Conservation (phyloP, 2,329 filamentous ascomycete species). For the Stylonectria norvegica region DNA sequence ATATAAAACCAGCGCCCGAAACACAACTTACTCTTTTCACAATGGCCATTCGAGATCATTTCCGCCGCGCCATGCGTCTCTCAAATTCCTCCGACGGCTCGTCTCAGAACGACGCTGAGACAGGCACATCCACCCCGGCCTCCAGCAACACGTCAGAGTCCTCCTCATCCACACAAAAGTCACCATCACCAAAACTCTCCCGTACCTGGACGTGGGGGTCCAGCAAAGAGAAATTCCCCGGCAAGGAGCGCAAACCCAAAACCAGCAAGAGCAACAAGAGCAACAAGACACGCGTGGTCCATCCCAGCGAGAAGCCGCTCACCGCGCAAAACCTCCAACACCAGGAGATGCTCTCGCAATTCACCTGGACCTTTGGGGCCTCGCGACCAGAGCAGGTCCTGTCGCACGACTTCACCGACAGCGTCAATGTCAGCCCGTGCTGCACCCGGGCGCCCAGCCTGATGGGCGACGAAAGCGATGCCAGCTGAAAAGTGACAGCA, state of each 20-base stretch:
- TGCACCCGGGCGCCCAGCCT: slow-evolving; percentile 40
- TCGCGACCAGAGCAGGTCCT: slow-evolving; percentile 33
- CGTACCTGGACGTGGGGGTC: slow-evolving; percentile 32
- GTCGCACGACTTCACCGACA: slow-evolving; percentile 31
- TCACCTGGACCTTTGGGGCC: slow-evolving; percentile 46
- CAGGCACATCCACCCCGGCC: slow-evolving; percentile 27
- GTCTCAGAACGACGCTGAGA: slow-evolving; percentile 32
- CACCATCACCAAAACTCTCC: slow-evolving; percentile 27
- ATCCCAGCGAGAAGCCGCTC: slow-evolving; percentile 45
- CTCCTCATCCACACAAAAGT: slow-evolving; percentile 31
- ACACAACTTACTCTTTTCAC: slow-evolving; percentile 11
- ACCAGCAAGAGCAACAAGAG: slow-evolving; percentile 28
- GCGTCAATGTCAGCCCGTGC: slow-evolving; percentile 43
- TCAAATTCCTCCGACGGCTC: slow-evolving; percentile 32
- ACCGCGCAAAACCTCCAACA: slow-evolving; percentile 45
- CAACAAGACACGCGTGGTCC: slow-evolving; percentile 24
- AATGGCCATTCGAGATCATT: slow-evolving; percentile 43
- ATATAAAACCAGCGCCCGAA: background rate
- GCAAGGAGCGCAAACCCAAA: slow-evolving; percentile 29
- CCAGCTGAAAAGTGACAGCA: slow-evolving; percentile 9
- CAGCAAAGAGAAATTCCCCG: slow-evolving; percentile 24
- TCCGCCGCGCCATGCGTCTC: slow-evolving; percentile 38
- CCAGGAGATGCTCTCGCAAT: slow-evolving; percentile 45
- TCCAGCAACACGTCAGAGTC: slow-evolving; percentile 30
- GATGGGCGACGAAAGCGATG: slow-evolving; percentile 25